Conservation (phyloP, 805 yeast genomes). For the Wickerhamiella bombiphila region DNA sequence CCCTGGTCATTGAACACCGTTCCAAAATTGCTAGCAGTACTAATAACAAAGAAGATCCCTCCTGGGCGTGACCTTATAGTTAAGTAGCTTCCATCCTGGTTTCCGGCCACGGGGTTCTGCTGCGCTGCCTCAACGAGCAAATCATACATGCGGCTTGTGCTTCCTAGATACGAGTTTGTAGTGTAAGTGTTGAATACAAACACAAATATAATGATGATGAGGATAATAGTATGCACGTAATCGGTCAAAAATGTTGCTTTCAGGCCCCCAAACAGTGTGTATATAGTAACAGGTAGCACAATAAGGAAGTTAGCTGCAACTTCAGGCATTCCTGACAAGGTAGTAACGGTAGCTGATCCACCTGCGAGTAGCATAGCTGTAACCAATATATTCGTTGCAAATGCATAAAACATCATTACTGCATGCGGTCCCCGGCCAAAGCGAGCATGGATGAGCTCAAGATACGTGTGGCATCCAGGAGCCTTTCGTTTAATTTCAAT, state of each 20-base stretch:
- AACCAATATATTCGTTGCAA: slow-evolving; percentile 6
- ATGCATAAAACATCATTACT: slow-evolving; percentile 26
- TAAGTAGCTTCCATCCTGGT: slow-evolving; percentile 30
- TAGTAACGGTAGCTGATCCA: slow-evolving; percentile 19
- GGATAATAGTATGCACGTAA: slow-evolving; percentile 36
- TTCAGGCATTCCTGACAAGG: slow-evolving; percentile 31
- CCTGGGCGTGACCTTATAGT: slow-evolving; percentile 21
- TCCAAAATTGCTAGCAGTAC: slow-evolving; percentile 23
- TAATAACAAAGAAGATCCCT: slow-evolving; percentile 24
- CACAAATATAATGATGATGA: slow-evolving; percentile 27
- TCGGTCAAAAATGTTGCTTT: slow-evolving; percentile 39
- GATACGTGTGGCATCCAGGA: slow-evolving; percentile 22
- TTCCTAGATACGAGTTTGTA: slow-evolving; percentile 29
- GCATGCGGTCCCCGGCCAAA: slow-evolving; percentile 28
- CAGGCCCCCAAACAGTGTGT: slow-evolving; percentile 37
- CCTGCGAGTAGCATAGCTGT: slow-evolving; percentile 3
- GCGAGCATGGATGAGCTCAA: slow-evolving; percentile 27
- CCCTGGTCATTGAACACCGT: slow-evolving; percentile 19
- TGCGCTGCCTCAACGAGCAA: slow-evolving; percentile 26
- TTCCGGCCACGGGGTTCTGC: slow-evolving; percentile 23
- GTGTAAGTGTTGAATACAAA: slow-evolving; percentile 26
- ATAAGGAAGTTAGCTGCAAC: slow-evolving; percentile 33
- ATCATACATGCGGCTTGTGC: slow-evolving; percentile 32
- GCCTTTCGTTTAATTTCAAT: slow-evolving; percentile 16
- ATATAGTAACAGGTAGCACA: slow-evolving; percentile 34